Percentiles rank a stretch among this genome's conserved stretches.
phyloP scores from a whole-genome alignment of 768 basidiomycete genomes.

The Pleurotus salmoneostramineus region DNA sequence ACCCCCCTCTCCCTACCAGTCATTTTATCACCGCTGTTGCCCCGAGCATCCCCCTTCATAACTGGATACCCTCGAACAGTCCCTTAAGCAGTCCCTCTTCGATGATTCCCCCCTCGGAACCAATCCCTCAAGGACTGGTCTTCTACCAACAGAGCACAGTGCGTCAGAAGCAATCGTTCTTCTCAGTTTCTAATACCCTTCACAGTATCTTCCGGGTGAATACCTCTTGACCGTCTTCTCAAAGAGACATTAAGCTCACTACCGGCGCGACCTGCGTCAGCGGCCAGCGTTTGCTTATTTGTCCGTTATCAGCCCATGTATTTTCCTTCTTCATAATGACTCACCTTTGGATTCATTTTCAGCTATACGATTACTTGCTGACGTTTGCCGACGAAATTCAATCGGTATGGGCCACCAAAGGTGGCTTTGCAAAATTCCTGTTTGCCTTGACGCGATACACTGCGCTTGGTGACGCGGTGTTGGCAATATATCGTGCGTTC shows the following conservation, averaged over 20 bases:
- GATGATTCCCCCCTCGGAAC: too few relatives aligned
- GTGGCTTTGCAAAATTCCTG: conserved; percentile 3
- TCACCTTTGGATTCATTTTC: too few relatives aligned
- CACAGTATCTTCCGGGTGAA: background rate
- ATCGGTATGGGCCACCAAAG: background rate
- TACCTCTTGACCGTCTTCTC: too few relatives aligned
- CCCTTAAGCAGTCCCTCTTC: too few relatives aligned
- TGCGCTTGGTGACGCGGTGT: background rate
- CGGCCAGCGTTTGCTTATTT: background rate
- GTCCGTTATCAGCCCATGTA: background rate
- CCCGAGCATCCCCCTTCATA: too few relatives aligned
- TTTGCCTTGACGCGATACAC: conserved; percentile 4
- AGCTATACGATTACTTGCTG: background rate
- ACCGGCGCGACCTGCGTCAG: background rate
- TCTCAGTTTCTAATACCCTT: background rate
- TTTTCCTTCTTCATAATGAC: too few relatives aligned
- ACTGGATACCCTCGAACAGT: too few relatives aligned
- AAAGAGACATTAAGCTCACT: background rate
- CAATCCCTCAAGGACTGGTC: too few relatives aligned
- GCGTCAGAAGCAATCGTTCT: background rate
- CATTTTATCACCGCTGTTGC: too few relatives aligned
- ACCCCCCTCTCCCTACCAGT: too few relatives aligned
- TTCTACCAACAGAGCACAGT: background rate
- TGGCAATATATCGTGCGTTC: conserved; percentile 1
- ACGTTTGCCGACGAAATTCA: background rate